These are phyloP conservation scores for Dendrostoma leiphaemia DNA, from an alignment of 2,329 filamentous ascomycete species.

Conservation along the genomic window DNA sequence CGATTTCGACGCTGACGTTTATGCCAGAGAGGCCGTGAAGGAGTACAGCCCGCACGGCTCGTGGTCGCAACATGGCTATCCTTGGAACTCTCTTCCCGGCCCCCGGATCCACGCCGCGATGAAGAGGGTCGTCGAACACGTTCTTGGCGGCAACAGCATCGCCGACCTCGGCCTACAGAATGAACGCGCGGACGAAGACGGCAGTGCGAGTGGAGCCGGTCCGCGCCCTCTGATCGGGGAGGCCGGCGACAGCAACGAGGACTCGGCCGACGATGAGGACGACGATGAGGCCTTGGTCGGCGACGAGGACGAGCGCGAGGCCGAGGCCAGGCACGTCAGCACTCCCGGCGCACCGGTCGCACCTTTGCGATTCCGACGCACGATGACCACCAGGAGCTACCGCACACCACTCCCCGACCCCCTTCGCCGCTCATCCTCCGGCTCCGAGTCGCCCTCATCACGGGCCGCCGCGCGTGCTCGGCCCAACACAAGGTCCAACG, in stretches of 20 bases:
- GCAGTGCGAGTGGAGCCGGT: no score
- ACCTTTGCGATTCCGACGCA: neutral
- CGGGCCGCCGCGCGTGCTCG: neutral
- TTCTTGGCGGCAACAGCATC: neutral
- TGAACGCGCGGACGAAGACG: neutral
- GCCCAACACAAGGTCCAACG: neutral
- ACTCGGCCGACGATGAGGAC: neutral
- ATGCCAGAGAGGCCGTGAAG: slow-evolving; percentile 40
- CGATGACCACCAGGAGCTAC: neutral
- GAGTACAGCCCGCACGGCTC: slow-evolving; percentile 37
- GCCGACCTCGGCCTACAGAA: neutral
- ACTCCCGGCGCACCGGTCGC: neutral
- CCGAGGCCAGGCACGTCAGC: neutral
- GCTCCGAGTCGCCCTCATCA: neutral
- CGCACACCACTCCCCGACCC: neutral
- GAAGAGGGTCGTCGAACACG: neutral
- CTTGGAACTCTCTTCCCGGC: neutral
- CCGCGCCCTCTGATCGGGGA: neutral
- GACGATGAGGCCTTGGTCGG: neutral
- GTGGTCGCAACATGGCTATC: neutral
- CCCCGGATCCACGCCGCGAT: neutral
- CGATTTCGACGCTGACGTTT: slow-evolving; percentile 48
- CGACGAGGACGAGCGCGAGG: neutral
- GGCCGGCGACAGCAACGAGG: neutral
- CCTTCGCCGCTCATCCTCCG: neutral